phyloP scores from a whole-genome alignment of 305 asterid species.

The Fraxinus paxiana region DNA sequence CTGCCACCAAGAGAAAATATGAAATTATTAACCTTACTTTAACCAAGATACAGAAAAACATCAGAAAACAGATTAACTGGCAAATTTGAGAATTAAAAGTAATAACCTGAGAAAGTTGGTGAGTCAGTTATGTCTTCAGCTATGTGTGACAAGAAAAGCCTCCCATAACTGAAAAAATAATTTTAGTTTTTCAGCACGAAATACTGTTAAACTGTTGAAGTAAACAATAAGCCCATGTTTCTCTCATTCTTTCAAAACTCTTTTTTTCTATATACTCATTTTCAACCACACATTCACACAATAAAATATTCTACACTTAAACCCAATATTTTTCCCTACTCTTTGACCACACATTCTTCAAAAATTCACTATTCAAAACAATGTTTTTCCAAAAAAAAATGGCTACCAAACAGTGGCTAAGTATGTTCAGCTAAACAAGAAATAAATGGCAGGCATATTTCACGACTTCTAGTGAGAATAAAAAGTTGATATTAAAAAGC shows the following conservation, averaged over 20 bases:
- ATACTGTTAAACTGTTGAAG: not conserved
- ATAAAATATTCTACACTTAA: not conserved
- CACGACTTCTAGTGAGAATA: not conserved
- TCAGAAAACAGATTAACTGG: slow-evolving; percentile 18
- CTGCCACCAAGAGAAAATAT: slow-evolving; percentile 46
- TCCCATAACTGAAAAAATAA: slow-evolving; percentile 65
- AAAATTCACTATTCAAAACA: not conserved
- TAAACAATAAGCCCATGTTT: not conserved
- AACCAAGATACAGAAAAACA: slow-evolving; percentile 6
- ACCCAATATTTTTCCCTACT: not conserved
- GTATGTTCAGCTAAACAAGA: slow-evolving; percentile 20
- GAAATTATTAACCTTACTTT: slow-evolving; percentile 16
- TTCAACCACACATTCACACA: not conserved
- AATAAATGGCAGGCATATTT: not conserved
- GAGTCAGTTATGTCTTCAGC: slow-evolving; percentile 68
- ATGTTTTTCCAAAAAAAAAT: not conserved
- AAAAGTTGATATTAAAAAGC: not conserved
- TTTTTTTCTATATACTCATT: not conserved
- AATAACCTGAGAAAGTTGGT: slow-evolving; percentile 77
- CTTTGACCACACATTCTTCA: not conserved
- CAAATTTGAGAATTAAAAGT: slow-evolving; percentile 18
- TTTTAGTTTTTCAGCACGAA: slow-evolving; percentile 13
- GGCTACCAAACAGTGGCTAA: not conserved
- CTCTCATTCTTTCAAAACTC: not conserved
- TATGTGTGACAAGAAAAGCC: slow-evolving; percentile 71